Evolutionary conservation across 2,329 filamentous ascomycete genomes (phyloP).

Genomic region (Orbilia blumenaviensis): DNA sequence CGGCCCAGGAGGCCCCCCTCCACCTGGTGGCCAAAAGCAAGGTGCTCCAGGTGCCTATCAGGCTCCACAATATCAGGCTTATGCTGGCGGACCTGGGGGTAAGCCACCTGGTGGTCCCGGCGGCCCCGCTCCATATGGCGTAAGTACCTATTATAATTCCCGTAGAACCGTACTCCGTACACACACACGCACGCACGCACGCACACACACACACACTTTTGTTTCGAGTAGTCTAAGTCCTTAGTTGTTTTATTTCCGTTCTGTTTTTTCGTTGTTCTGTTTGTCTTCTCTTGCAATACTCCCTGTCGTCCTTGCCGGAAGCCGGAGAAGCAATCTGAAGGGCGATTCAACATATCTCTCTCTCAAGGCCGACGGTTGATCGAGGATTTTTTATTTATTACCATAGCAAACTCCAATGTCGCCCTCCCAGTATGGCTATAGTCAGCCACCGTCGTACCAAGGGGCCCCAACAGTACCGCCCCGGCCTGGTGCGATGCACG

Average conservation of each 20-base stretch:
- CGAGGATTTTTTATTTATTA: constrained; percentile 42
- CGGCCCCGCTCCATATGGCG: constrained; percentile 46
- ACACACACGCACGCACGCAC: no score
- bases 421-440: constrained; percentile 17
- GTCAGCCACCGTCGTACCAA: constrained; percentile 22
- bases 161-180: no score
- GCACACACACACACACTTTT: no score
- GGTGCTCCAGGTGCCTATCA: constrained; percentile 35
- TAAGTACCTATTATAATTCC: constrained; percentile 40
- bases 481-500: constrained; percentile 25
- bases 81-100: constrained; percentile 14
- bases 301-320: constrained; percentile 48
- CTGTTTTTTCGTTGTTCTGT: constrained; percentile 9
- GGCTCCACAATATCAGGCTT: constrained; percentile 41
- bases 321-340: constrained; percentile 51
- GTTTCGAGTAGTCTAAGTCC: background rate
- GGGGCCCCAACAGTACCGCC: constrained; percentile 46
- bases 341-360: constrained; percentile 51
- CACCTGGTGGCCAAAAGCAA: constrained; percentile 32
- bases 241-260: background rate
- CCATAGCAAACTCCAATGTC: constrained; percentile 50
- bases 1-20: constrained; percentile 12
- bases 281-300: background rate
- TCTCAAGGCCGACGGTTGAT: constrained; percentile 51
- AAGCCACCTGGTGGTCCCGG: constrained; percentile 37